Conservation (phyloP, 108 stramenopile species). For the Ochromonas danica region DNA sequence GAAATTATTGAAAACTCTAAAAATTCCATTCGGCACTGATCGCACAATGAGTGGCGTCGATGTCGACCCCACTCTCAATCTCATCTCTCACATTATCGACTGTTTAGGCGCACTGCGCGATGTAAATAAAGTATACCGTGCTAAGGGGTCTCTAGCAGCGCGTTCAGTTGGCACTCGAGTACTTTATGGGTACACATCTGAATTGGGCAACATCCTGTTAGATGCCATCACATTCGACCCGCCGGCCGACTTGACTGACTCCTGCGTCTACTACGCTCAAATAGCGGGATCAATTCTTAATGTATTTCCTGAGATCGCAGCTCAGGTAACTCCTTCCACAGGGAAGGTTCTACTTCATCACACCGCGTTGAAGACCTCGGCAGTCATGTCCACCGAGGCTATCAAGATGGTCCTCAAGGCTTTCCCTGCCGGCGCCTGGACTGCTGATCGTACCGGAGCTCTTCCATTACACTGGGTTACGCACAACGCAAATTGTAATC, state of each 20-base stretch:
- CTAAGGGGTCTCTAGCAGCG: not conserved
- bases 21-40: constrained; percentile 21
- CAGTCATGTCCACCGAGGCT: not conserved
- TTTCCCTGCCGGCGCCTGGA: constrained; percentile 25
- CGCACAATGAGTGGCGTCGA: constrained; percentile 6
- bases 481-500: not conserved
- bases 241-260: not conserved
- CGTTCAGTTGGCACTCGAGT: constrained; percentile 21
- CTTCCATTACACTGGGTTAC: constrained; percentile 29
- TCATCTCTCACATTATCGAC: constrained; percentile 1
- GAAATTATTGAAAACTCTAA: constrained; percentile 18
- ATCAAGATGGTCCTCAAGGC: constrained; percentile 31
- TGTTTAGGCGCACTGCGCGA: constrained; percentile 22
- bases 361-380: not conserved
- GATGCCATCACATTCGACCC: constrained; percentile 24
- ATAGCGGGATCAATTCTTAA: not conserved
- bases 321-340: constrained; percentile 22
- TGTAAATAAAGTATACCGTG: constrained; percentile 21
- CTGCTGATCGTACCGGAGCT: constrained; percentile 1
- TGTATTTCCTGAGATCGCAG: constrained; percentile 26
- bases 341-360: constrained; percentile 25
- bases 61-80: not conserved
- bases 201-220: constrained; percentile 6
- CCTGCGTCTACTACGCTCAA: not conserved
- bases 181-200: not conserved